Evolutionary conservation across 1,284 basidiomycete species (phyloP).

Genomic region (Melampsora larici-populina): DNA sequence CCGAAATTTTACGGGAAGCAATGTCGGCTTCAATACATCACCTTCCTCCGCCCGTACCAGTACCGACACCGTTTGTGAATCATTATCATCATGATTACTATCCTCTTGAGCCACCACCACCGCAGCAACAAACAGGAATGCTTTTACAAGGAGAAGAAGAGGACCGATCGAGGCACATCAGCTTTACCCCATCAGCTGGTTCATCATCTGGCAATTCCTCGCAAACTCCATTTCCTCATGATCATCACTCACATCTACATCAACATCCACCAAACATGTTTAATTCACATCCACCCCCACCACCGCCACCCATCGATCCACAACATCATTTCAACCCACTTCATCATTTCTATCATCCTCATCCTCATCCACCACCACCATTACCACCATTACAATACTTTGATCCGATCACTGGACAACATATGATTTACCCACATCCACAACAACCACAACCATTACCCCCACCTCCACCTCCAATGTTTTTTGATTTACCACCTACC

Average conservation of each 20-base stretch:
- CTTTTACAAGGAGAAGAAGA: background rate
- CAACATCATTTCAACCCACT: background rate
- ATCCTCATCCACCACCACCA: conserved; percentile 14
- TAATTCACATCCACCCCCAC: background rate
- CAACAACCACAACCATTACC: background rate
- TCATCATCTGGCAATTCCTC: background rate
- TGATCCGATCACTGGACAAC: conserved; percentile 8
- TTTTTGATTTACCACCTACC: background rate
- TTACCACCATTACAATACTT: conserved; percentile 26
- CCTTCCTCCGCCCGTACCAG: background rate
- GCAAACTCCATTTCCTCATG: background rate
- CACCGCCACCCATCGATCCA: background rate
- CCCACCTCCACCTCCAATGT: background rate
- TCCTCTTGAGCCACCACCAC: conserved; percentile 13
- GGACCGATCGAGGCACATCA: background rate
- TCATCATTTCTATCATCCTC: conserved; percentile 7
- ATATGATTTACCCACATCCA: conserved; percentile 23
- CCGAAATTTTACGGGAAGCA: conserved; percentile 20
- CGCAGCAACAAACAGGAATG: conserved; percentile 1
- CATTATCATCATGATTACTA: background rate
- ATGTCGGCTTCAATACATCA: conserved; percentile 18
- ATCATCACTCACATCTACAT: background rate
- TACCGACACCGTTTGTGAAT: background rate
- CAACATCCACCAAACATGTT: background rate
- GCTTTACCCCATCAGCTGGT: background rate